phyloP scores from a whole-genome alignment of 1,284 basidiomycete genomes.

The Coniferiporia sulphurascens region DNA sequence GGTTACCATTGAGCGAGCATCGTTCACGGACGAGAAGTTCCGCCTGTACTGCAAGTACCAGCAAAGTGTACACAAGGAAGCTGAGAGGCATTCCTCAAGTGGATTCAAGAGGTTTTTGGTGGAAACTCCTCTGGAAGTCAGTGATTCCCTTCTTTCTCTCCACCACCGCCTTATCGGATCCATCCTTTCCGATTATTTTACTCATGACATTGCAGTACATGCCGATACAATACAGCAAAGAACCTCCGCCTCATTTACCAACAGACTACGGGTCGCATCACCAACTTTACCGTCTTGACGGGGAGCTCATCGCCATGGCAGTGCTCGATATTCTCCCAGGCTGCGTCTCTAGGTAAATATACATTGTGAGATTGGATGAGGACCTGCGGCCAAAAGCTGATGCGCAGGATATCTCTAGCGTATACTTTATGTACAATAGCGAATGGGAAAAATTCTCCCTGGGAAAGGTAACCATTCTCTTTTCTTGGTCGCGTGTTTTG shows the following conservation, averaged over 20 bases:
- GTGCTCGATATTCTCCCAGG: conserved; percentile 89
- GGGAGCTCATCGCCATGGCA: conserved; percentile 78
- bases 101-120: conserved; percentile 78
- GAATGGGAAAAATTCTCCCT: conserved; percentile 72
- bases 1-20: conserved; percentile 72
- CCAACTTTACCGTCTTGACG: conserved; percentile 81
- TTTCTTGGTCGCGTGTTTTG: neutral
- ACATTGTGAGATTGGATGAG: neutral
- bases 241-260: conserved; percentile 55
- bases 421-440: conserved; percentile 93
- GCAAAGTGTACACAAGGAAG: conserved; percentile 68
- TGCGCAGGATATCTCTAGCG: conserved; percentile 44
- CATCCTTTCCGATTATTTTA: neutral
- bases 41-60: conserved; percentile 76
- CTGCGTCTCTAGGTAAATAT: conserved; percentile 60
- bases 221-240: conserved; percentile 52
- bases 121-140: conserved; percentile 67
- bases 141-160: conserved; percentile 22
- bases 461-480: conserved; percentile 64
- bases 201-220: conserved; percentile 33
- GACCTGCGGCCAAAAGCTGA: too few relatives aligned
- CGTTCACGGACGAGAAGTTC: conserved; percentile 78
- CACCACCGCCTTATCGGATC: neutral
- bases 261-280: conserved; percentile 80
- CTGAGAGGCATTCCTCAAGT: conserved; percentile 37